Evolutionary conservation across 148 eudicot genomes (phyloP).

Genomic region (Cornus kousa): DNA sequence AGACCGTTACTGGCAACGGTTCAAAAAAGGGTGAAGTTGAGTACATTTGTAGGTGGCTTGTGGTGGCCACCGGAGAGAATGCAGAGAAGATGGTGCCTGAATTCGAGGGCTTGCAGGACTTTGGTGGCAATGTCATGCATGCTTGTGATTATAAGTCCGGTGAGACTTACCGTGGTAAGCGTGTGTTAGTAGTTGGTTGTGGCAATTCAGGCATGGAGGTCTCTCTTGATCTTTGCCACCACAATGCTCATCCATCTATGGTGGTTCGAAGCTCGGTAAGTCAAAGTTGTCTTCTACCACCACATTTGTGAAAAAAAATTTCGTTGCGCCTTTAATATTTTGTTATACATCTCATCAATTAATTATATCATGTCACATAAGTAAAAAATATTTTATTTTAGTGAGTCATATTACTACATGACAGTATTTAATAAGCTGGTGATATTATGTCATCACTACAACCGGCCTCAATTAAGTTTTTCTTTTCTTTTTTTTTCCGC

Average conservation of each 20-base stretch:
- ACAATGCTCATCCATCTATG: constrained; percentile 62
- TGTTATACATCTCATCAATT: too few species aligned
- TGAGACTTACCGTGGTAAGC: constrained; percentile 50
- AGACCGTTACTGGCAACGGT: not conserved
- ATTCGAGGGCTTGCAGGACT: constrained; percentile 68
- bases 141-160: constrained; percentile 83
- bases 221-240: constrained; percentile 83
- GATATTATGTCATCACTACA: too few species aligned
- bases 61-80: constrained; percentile 94
- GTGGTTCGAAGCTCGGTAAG: constrained; percentile 81
- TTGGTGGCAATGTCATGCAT: constrained; percentile 67
- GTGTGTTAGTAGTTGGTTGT: constrained; percentile 83
- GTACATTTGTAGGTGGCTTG: constrained; percentile 88
- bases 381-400: too few species aligned
- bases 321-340: too few species aligned
- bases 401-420: too few species aligned
- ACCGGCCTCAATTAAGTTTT: too few species aligned
- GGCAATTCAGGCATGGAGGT: constrained; percentile 99
- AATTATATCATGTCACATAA: too few species aligned
- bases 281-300: not conserved
- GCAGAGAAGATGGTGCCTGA: constrained; percentile 90
- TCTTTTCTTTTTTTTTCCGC: too few species aligned
- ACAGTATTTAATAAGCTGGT: too few species aligned
- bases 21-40: constrained; percentile 41
- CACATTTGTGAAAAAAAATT: not conserved